These are phyloP conservation scores for Phylloboletellus chloephorus DNA, from an alignment of 1,284 basidiomycete species.

Conservation along the genomic window DNA sequence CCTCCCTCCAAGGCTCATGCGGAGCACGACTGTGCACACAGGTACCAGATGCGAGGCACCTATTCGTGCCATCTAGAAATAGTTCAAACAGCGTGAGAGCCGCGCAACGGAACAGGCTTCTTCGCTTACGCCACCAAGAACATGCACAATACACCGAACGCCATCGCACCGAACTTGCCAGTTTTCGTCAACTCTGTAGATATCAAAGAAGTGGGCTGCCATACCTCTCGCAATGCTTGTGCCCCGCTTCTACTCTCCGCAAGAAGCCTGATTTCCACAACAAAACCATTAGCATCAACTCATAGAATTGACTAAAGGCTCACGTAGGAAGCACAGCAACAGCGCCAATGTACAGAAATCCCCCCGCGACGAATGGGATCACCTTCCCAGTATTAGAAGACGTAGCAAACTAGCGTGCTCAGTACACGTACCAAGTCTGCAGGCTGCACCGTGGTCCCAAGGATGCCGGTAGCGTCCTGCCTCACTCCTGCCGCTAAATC, in stretches of 20 bases:
- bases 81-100: conserved; percentile 16
- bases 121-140: conserved; percentile 76
- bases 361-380: conserved; percentile 87
- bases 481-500: conserved; percentile 68
- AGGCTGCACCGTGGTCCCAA: conserved; percentile 73
- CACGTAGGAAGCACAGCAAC: conserved; percentile 87
- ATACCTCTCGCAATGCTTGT: conserved; percentile 82
- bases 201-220: conserved; percentile 19
- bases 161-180: conserved; percentile 80
- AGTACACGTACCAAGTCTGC: conserved; percentile 66
- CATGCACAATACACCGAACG: conserved; percentile 84
- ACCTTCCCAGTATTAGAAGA: conserved; percentile 45
- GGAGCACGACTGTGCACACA: conserved; percentile 2
- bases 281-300: conserved; percentile 11
- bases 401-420: conserved; percentile 10
- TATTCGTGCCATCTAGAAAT: conserved; percentile 79
- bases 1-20: no score
- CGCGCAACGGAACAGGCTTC: conserved; percentile 16
- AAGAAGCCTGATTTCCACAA: conserved; percentile 51
- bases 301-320: conserved; percentile 29
- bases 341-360: conserved; percentile 89
- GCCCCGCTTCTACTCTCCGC: conserved; percentile 80
- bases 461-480: conserved; percentile 65
- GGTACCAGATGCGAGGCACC: conserved; percentile 10
- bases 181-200: conserved; percentile 18